A percentile compares a stretch with the other conserved stretches of the same genome.
These are phyloP conservation scores for Onygena corvina DNA, from an alignment of 2,329 filamentous ascomycete species.

Conservation along the genomic window DNA sequence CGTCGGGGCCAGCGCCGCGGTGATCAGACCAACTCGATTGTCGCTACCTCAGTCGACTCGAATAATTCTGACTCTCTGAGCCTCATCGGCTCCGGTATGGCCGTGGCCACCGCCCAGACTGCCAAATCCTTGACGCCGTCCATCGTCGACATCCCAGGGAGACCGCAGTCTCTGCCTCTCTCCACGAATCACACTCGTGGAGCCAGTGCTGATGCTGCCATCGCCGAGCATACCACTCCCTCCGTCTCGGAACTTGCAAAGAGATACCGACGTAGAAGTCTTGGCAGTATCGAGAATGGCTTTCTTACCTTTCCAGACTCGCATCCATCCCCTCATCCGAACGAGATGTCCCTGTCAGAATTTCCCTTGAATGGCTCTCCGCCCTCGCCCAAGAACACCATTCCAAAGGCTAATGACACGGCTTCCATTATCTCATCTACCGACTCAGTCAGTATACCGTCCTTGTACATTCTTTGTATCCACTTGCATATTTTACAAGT, in stretches of 20 bases:
- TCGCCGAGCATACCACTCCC: conserved; percentile 43
- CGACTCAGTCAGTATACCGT: neutral
- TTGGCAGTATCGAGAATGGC: conserved; percentile 52
- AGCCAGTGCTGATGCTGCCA: conserved; percentile 59
- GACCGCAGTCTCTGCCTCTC: neutral
- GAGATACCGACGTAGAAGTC: conserved; percentile 68
- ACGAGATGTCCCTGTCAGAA: conserved; percentile 2
- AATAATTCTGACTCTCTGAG: conserved; percentile 22
- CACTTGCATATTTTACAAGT: too few relatives aligned
- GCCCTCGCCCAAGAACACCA: neutral
- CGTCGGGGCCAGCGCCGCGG: conserved; percentile 52
- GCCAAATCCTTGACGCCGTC: conserved; percentile 1
- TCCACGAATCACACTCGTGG: conserved; percentile 42
- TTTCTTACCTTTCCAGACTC: conserved; percentile 23
- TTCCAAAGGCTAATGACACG: neutral
- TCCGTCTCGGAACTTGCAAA: conserved; percentile 52
- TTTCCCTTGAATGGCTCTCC: neutral
- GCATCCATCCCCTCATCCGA: conserved; percentile 21
- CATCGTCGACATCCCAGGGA: neutral
- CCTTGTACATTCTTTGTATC: neutral
- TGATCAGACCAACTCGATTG: conserved; percentile 25
- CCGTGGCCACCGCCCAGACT: conserved; percentile 2
- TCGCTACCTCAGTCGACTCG: neutral
- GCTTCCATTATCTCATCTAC: neutral
- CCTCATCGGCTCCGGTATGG: conserved; percentile 9